phyloP scores from a whole-genome alignment of 1,284 basidiomycete species.

The Heterobasidion irregulare region DNA sequence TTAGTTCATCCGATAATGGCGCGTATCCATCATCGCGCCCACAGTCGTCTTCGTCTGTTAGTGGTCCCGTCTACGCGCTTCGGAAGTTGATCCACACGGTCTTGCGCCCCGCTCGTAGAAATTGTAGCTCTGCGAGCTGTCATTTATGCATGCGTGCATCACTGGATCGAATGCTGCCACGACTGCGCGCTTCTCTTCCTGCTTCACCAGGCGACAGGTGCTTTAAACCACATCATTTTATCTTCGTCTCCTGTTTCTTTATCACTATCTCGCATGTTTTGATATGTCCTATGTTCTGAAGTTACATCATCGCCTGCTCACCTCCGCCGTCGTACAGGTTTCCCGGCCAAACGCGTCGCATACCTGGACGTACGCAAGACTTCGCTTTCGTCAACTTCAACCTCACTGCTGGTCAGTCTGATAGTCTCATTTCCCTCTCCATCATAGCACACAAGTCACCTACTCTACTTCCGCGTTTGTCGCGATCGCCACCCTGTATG shows the following conservation, averaged over 20 bases:
- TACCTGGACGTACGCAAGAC: slow-evolving; percentile 54
- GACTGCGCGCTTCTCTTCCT: too few relatives aligned
- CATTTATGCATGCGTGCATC: not conserved
- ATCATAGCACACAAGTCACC: not conserved
- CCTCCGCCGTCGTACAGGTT: slow-evolving; percentile 28
- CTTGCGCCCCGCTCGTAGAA: not conserved
- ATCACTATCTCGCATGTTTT: not conserved
- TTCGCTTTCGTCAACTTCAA: slow-evolving; percentile 74
- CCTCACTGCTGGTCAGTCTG: slow-evolving; percentile 55
- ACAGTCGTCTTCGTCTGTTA: not conserved
- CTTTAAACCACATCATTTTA: too few relatives aligned
- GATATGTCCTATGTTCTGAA: not conserved
- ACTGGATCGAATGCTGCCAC: too few relatives aligned
- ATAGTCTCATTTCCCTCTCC: not conserved
- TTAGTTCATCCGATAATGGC: not conserved
- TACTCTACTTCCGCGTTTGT: not conserved
- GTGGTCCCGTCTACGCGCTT: not conserved
- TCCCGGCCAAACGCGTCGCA: slow-evolving; percentile 45
- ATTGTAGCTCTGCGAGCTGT: not conserved
- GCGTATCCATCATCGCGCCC: not conserved
- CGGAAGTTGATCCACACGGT: not conserved
- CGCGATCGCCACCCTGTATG: too few relatives aligned
- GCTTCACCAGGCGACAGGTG: too few relatives aligned
- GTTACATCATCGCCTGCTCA: slow-evolving; percentile 5
- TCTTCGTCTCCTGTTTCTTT: too few relatives aligned